A percentile compares a stretch with the other conserved stretches of the same genome.
These are phyloP conservation scores for Boeremia exigua DNA, from an alignment of 2,329 filamentous ascomycete species.

Conservation along the genomic window DNA sequence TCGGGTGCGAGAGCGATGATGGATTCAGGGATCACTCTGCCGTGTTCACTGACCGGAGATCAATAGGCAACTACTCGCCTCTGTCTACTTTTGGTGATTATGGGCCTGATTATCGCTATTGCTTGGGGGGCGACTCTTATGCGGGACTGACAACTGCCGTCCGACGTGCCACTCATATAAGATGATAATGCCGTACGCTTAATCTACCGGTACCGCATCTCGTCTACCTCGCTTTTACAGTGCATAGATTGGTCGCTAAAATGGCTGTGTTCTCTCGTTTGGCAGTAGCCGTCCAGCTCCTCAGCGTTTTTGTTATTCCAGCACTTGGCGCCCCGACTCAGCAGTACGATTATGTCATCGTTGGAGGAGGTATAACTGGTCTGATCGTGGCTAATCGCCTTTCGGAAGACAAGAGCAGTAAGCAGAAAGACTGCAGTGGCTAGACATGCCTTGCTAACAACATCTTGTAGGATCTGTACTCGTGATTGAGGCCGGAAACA, in stretches of 20 bases:
- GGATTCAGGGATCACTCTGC: background rate
- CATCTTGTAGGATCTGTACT: constrained; percentile 26
- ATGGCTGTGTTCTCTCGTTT: constrained; percentile 29
- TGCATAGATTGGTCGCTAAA: background rate
- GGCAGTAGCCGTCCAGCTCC: constrained; percentile 30
- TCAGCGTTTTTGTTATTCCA: constrained; percentile 25
- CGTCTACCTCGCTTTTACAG: too few relatives aligned
- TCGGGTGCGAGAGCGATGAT: too few relatives aligned
- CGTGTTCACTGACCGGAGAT: constrained; percentile 1
- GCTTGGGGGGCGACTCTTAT: background rate
- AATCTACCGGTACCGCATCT: background rate
- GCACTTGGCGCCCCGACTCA: constrained; percentile 16
- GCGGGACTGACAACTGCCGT: background rate
- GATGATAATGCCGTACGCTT: background rate
- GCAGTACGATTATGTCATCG: constrained; percentile 41
- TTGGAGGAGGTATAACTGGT: constrained; percentile 39
- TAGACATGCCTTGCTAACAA: background rate
- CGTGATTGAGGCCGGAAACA: constrained; percentile 2
- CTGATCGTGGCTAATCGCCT: constrained; percentile 37
- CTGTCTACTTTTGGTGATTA: constrained; percentile 11
- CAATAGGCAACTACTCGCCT: background rate
- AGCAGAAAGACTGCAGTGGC: background rate
- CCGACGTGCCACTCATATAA: background rate
- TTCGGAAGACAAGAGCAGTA: constrained; percentile 31
- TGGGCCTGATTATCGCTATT: background rate